Percentiles rank a stretch among this genome's conserved stretches.
Evolutionary conservation across 331 rosid species (phyloP).

Genomic region (Malus hybrid): DNA sequence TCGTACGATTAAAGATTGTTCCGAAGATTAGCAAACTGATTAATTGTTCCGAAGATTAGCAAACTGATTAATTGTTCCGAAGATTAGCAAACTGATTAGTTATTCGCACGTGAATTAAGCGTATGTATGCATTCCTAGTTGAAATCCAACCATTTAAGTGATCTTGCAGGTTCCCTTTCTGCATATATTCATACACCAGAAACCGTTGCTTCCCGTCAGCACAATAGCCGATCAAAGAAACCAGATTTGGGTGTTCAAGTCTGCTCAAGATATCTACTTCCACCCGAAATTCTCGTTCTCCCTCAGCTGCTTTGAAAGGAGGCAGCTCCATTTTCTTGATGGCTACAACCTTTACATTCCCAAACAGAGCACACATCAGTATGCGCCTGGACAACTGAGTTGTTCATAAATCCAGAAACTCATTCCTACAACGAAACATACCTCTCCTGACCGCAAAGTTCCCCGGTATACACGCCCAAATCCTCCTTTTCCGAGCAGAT

Average conservation of each 20-base stretch:
- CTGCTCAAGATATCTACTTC: conserved; percentile 96
- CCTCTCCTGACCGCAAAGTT: conserved; percentile 81
- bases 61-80: not conserved
- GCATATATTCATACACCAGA: conserved; percentile 82
- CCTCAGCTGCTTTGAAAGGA: conserved; percentile 70
- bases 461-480: conserved; percentile 84
- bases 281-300: conserved; percentile 85
- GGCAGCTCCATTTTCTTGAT: conserved; percentile 93
- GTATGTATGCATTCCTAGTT: not conserved
- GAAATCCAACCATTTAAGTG: conserved; percentile 69
- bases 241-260: conserved; percentile 86
- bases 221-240: conserved; percentile 81
- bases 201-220: conserved; percentile 95
- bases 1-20: conserved; percentile 7
- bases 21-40: not conserved
- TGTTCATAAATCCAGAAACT: not conserved
- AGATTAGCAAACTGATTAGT: not conserved
- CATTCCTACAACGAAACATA: not conserved
- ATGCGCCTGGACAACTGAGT: conserved; percentile 2
- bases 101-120: not conserved
- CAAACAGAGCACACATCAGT: conserved; percentile 8
- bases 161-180: conserved; percentile 84
- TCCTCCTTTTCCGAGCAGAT: conserved; percentile 89
- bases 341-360: conserved; percentile 59
- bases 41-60: no score